Conservation (phyloP, 2,329 filamentous ascomycete genomes). For the Penicillium occitanis region DNA sequence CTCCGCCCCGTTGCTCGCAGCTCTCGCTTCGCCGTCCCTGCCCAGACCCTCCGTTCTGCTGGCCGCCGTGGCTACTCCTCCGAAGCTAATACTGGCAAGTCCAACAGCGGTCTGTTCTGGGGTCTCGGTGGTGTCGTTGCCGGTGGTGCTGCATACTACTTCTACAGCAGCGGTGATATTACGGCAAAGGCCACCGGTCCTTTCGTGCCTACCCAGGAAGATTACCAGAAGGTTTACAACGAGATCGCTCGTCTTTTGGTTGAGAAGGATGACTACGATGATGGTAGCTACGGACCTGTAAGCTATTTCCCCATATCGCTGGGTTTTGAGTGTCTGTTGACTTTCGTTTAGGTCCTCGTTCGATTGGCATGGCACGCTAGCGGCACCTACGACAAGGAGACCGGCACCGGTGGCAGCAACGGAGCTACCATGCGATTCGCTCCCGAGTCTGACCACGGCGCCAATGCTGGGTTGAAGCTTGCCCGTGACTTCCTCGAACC, state of each 20-base stretch:
- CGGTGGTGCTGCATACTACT: conserved; percentile 65
- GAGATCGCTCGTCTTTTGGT: conserved; percentile 75
- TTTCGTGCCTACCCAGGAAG: conserved; percentile 73
- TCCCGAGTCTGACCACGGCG: conserved; percentile 84
- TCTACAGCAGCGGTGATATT: conserved; percentile 55
- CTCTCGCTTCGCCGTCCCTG: conserved; percentile 56
- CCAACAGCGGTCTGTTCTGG: conserved; percentile 57
- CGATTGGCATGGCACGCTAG: conserved; percentile 92
- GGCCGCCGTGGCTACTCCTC: conserved; percentile 79
- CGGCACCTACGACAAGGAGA: conserved; percentile 87
- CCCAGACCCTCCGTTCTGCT: conserved; percentile 70
- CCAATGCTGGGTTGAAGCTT: conserved; percentile 83
- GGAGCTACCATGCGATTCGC: conserved; percentile 96
- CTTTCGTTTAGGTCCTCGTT: conserved; percentile 58
- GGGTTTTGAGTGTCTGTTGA: no score
- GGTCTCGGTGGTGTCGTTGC: conserved; percentile 58
- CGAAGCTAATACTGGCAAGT: conserved; percentile 56
- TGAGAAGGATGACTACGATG: conserved; percentile 92
- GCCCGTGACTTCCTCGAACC: conserved; percentile 93
- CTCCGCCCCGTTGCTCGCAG: conserved; percentile 53
- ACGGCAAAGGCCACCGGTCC: conserved; percentile 52
- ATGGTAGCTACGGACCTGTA: conserved; percentile 89
- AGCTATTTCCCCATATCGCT: no score
- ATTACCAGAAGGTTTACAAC: conserved; percentile 96
- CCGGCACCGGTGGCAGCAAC: conserved; percentile 88